Conservation (phyloP, 192 early-diverging fungal species). For the Allomyces macrogynus region DNA sequence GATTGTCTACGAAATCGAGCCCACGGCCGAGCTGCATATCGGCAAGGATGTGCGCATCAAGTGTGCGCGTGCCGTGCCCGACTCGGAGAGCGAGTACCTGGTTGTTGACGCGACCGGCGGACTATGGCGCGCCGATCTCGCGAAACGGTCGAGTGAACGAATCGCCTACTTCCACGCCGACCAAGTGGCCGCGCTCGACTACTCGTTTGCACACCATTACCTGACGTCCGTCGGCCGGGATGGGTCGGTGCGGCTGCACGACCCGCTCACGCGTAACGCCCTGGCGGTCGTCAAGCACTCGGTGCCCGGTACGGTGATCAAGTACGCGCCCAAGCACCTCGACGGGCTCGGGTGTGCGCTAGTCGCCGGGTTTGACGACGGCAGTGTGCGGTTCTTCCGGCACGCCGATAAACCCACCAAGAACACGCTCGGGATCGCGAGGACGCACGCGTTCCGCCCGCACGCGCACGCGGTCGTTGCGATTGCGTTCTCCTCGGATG, state of each 20-base stretch:
- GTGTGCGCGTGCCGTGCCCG: background rate
- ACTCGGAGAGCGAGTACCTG: slow-evolving; percentile 16
- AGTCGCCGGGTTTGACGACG: slow-evolving; percentile 29
- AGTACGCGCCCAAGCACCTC: slow-evolving; percentile 11
- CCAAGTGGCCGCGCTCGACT: background rate
- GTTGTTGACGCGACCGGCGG: slow-evolving; percentile 16
- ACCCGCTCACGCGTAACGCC: background rate
- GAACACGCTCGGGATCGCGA: slow-evolving; percentile 7
- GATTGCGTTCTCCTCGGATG: slow-evolving; percentile 27
- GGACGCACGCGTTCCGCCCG: slow-evolving; percentile 35
- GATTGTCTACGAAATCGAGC: slow-evolving; percentile 34
- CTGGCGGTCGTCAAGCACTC: background rate
- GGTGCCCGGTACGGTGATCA: background rate
- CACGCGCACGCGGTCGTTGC: slow-evolving; percentile 18
- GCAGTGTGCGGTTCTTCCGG: slow-evolving; percentile 27
- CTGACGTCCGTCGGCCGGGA: background rate
- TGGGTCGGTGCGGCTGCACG: background rate
- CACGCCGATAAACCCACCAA: slow-evolving; percentile 8
- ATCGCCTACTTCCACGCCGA: background rate
- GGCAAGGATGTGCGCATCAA: slow-evolving; percentile 25
- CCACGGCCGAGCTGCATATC: slow-evolving; percentile 30
- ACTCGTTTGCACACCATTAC: background rate
- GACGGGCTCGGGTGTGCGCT: slow-evolving; percentile 25
- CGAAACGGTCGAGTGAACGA: background rate
- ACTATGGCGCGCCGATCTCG: background rate